Evolutionary conservation across 1,139 yeast genomes (phyloP), one percentile per base, ranked within the genome.

Genomic region (Diutina neorugosa): DNA sequence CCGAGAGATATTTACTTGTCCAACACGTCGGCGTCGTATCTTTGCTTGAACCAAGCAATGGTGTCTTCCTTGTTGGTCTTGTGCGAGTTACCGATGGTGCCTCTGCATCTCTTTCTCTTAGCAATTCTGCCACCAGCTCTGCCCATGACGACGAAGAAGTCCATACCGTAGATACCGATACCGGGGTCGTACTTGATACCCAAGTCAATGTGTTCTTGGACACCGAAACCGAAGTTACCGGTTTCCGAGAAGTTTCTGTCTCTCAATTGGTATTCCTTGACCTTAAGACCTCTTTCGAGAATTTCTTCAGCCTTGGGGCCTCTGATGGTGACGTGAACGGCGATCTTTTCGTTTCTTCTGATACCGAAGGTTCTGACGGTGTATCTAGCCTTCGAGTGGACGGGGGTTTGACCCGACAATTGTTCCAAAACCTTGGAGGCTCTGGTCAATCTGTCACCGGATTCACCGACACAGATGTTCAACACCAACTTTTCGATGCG

Each of bases 401-500:
- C 99, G 76, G 98, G 98, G 69, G 98, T 93, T 82, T 93, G 99
- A 90, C 98, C 98, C 67, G 98, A 91, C 71, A 93, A 87, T 83
- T 94, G 98, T 82, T 93, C 99, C 74, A 93, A 85, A 70, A 93
- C 98, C 86, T 93, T 93, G 73, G 98, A 94, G 70, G 98, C 99
- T 88, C 99, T 93, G 83, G 99, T 93, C 78, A 93, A 89, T 85
- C 98, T 87, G 80, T 93, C 99, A 84, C 99, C 99, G 78, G 98
- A 91, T 81, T 93, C 98, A 83, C 99, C 99, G 77, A 93, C 98
- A 78, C 96, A 91, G 80, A 93, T 93, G 94, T 93, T 94, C 80
- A 93, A 88, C 78, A 93, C 97, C 79, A 93, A 86, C 82, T 93
- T 94, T 82, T 93, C 98, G 81, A 93, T 93, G 82, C 87, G 93